Percentiles rank a stretch among this genome's conserved stretches.
These are phyloP conservation scores for Scheffersomyces illinoinensis DNA, from an alignment of 1,139 yeast genomes.

Conservation along the genomic window DNA sequence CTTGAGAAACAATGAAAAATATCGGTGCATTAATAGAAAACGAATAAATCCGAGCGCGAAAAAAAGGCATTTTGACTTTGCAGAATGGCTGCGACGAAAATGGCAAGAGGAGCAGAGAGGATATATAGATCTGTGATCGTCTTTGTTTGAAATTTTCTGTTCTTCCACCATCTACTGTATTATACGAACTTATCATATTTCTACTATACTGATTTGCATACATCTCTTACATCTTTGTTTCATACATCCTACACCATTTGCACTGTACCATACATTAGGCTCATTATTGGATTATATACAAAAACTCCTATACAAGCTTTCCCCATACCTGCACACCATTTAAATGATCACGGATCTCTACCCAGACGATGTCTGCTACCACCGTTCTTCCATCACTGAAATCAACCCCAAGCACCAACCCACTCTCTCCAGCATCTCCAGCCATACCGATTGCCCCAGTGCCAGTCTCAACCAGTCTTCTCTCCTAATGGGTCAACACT, in stretches of 20 bases:
- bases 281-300: neutral
- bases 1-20: neutral
- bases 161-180: neutral
- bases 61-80: neutral
- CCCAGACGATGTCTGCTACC: neutral
- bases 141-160: neutral
- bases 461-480: neutral
- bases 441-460: neutral
- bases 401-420: neutral
- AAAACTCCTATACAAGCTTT: neutral
- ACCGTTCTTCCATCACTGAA: neutral
- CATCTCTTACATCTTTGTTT: neutral
- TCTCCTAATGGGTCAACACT: constrained; percentile 1
- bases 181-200: neutral
- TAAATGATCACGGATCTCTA: neutral
- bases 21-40: neutral
- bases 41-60: neutral
- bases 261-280: neutral
- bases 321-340: neutral
- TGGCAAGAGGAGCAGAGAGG: neutral
- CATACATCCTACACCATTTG: neutral
- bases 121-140: neutral
- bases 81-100: neutral
- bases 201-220: neutral
- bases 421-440: neutral